Percentiles rank a stretch among this genome's conserved stretches.
Evolutionary conservation across 176 grass and related monocot genomes (phyloP).

Genomic region (Raddia distichophylla): DNA sequence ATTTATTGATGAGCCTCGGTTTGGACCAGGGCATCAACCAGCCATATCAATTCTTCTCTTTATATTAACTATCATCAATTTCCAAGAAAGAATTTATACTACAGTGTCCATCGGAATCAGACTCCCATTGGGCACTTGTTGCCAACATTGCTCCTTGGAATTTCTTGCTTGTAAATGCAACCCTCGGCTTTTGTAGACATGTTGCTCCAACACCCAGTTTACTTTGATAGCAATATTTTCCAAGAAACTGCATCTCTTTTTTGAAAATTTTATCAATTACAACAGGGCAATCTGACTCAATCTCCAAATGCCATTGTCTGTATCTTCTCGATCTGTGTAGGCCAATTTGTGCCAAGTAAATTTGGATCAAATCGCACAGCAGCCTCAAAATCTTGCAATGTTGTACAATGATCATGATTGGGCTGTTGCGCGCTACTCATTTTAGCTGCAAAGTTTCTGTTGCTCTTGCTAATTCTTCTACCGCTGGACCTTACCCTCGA

Average conservation of each 20-base stretch:
- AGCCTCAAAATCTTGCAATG: constrained; percentile 55
- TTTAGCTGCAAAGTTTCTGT: constrained; percentile 35
- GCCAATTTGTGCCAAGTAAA: constrained; percentile 66
- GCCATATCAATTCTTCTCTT: neutral
- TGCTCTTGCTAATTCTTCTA: constrained; percentile 38
- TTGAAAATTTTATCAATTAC: constrained; percentile 1
- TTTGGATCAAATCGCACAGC: constrained; percentile 58
- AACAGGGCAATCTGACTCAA: neutral
- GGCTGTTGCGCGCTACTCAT: constrained; percentile 29
- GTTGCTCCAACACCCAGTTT: constrained; percentile 9
- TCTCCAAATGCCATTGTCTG: constrained; percentile 37
- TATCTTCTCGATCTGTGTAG: constrained; percentile 63
- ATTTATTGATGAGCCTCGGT: constrained; percentile 33
- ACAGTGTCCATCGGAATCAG: neutral
- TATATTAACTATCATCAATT: neutral
- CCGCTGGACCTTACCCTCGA: constrained; percentile 47
- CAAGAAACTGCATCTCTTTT: neutral
- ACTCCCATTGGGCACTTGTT: constrained; percentile 19
- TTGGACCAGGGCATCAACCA: constrained; percentile 24
- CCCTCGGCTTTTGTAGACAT: neutral
- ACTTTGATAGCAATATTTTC: constrained; percentile 25
- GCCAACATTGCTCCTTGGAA: neutral
- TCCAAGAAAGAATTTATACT: constrained; percentile 24
- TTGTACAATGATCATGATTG: constrained; percentile 34
- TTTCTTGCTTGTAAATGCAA: constrained; percentile 14